Percentiles rank a stretch among this genome's conserved stretches.
Conservation (phyloP, 768 basidiomycete genomes). For the Lentinus tigrinus region DNA sequence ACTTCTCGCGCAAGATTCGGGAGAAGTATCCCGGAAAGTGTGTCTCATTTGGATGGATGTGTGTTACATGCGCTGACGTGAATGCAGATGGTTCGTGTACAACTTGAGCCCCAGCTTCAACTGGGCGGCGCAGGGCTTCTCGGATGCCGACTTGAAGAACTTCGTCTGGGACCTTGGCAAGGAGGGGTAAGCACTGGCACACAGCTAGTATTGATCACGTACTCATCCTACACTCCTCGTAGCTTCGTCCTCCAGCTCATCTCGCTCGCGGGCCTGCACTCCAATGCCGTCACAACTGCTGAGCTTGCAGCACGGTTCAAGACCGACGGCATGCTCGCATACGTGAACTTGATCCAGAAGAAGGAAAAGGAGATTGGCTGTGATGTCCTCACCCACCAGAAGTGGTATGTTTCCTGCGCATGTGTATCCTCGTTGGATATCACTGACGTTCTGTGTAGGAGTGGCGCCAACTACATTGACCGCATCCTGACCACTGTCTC, state of each 20-base stretch:
- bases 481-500: conserved; percentile 80
- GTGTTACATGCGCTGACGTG: neutral
- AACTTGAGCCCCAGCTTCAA: conserved; percentile 95
- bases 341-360: conserved; percentile 83
- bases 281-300: conserved; percentile 78
- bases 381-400: conserved; percentile 92
- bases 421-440: neutral
- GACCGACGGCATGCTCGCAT: conserved; percentile 89
- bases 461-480: conserved; percentile 90
- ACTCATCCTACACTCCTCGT: conserved; percentile 4
- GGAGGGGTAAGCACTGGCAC: conserved; percentile 59
- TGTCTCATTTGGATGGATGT: conserved; percentile 13
- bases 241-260: conserved; percentile 89
- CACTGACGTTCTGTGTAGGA: conserved; percentile 45
- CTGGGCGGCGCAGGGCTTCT: conserved; percentile 83
- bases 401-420: conserved; percentile 54
- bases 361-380: conserved; percentile 88
- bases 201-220: neutral
- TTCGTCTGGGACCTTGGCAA: conserved; percentile 90
- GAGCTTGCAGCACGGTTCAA: conserved; percentile 81
- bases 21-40: conserved; percentile 73
- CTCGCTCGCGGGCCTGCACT: conserved; percentile 88
- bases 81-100: conserved; percentile 78
- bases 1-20: conserved; percentile 75
- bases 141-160: conserved; percentile 75